Evolutionary conservation across 2,329 filamentous ascomycete species (phyloP).

Genomic region (Colletotrichum ledebouriae): DNA sequence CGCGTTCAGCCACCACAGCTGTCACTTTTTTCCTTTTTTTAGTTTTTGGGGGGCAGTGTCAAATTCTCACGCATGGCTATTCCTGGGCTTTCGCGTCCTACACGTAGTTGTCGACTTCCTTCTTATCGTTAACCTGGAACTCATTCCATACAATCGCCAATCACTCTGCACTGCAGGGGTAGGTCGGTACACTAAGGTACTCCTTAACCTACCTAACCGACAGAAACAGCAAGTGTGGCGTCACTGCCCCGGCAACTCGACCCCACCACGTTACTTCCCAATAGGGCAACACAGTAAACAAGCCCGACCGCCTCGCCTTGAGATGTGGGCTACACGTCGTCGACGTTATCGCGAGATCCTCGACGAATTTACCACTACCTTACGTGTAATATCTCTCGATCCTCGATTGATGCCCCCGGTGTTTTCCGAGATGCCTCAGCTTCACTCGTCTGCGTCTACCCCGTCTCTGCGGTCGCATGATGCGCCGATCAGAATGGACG

Average conservation of each 20-base stretch:
- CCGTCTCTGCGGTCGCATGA: constrained; percentile 82
- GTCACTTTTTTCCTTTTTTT: neutral
- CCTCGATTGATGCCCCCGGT: constrained; percentile 61
- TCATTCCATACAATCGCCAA: no score
- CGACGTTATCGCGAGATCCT: constrained; percentile 57
- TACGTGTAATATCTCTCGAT: constrained; percentile 58
- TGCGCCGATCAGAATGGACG: constrained; percentile 72
- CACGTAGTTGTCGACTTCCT: no score
- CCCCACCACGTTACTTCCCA: constrained; percentile 39
- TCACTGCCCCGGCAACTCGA: constrained; percentile 43
- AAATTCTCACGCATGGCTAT: no score
- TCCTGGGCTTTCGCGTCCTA: no score
- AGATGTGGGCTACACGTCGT: constrained; percentile 46
- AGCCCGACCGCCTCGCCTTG: constrained; percentile 39
- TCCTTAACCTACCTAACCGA: no score
- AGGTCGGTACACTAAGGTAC: no score
- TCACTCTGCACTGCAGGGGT: neutral
- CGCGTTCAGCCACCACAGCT: neutral
- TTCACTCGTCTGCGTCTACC: constrained; percentile 80
- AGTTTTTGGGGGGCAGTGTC: no score
- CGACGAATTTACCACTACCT: constrained; percentile 55
- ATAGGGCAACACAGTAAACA: constrained; percentile 45
- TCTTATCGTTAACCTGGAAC: no score
- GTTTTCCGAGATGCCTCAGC: constrained; percentile 51
- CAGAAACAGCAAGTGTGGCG: constrained; percentile 31